phyloP scores from a whole-genome alignment of 2,329 filamentous ascomycete genomes.

The Lomentospora prolificans region DNA sequence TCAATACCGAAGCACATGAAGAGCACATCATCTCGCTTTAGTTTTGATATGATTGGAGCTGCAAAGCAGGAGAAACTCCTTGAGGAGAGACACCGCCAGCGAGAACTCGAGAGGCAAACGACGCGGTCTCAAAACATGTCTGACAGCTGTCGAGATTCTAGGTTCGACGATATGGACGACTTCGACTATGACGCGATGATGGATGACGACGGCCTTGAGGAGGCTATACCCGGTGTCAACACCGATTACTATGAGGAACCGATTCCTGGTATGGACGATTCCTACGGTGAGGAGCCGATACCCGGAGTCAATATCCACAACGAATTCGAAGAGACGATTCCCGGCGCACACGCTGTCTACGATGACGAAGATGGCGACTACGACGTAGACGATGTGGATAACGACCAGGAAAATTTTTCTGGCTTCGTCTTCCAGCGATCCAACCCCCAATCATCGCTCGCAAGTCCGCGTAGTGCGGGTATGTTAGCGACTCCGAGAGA shows the following conservation, averaged over 20 bases:
- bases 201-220: conserved; percentile 56
- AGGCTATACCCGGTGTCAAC: conserved; percentile 53
- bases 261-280: conserved; percentile 20
- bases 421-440: conserved; percentile 50
- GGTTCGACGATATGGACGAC: conserved; percentile 53
- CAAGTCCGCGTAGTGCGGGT: conserved; percentile 38
- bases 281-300: conserved; percentile 15
- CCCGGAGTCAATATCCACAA: conserved; percentile 14
- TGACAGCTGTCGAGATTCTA: conserved; percentile 31
- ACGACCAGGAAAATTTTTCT: conserved; percentile 51
- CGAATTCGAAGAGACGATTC: conserved; percentile 9
- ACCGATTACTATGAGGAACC: conserved; percentile 35
- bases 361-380: conserved; percentile 15
- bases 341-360: conserved; percentile 11
- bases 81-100: conserved; percentile 63
- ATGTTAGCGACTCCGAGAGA: conserved; percentile 45
- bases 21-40: conserved; percentile 71
- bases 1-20: conserved; percentile 56
- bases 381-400: conserved; percentile 34
- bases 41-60: conserved; percentile 68
- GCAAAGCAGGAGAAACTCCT: conserved; percentile 59
- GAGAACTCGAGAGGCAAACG: conserved; percentile 50
- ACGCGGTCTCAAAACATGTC: conserved; percentile 22
- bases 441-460: conserved; percentile 37
- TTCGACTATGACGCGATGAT: conserved; percentile 56